phyloP scores from a whole-genome alignment of 768 basidiomycete species.

The Stropharia rugosoannulata region DNA sequence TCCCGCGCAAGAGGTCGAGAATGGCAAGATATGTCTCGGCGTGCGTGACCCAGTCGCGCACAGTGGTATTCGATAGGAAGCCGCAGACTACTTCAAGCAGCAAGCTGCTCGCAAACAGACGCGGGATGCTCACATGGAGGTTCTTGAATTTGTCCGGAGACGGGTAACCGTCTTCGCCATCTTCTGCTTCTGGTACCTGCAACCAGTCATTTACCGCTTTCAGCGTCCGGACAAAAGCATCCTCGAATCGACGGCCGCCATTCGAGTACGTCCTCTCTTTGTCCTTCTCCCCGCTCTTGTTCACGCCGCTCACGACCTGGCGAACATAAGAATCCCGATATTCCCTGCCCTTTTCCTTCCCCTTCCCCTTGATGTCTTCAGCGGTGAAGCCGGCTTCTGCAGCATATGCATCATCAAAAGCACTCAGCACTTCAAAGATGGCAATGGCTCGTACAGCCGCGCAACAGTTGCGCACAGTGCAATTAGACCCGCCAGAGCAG shows the following conservation, averaged over 20 bases:
- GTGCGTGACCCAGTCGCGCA: slow-evolving; percentile 35
- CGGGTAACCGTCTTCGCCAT: slow-evolving; percentile 6
- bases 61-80: slow-evolving; percentile 29
- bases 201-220: slow-evolving; percentile 21
- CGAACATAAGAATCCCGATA: slow-evolving; percentile 23
- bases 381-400: slow-evolving; percentile 19
- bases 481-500: slow-evolving; percentile 26
- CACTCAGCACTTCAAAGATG: slow-evolving; percentile 30
- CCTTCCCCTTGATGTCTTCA: slow-evolving; percentile 1
- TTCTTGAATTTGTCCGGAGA: slow-evolving; percentile 9
- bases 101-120: slow-evolving; percentile 24
- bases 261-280: not conserved
- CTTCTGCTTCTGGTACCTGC: slow-evolving; percentile 1
- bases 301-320: slow-evolving; percentile 20
- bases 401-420: slow-evolving; percentile 28
- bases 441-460: slow-evolving; percentile 28
- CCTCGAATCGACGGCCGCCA: slow-evolving; percentile 21
- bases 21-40: slow-evolving; percentile 30
- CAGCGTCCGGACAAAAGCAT: slow-evolving; percentile 22
- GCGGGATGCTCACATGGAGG: slow-evolving; percentile 17
- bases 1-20: slow-evolving; percentile 25
- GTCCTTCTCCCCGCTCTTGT: slow-evolving; percentile 15
- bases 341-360: slow-evolving; percentile 10
- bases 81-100: slow-evolving; percentile 32
- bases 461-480: slow-evolving; percentile 31